A percentile compares a stretch with the other conserved stretches of the same genome.
Evolutionary conservation across 2,329 filamentous ascomycete species (phyloP).

Genomic region (Ophiocordyceps camponoti-floridani): DNA sequence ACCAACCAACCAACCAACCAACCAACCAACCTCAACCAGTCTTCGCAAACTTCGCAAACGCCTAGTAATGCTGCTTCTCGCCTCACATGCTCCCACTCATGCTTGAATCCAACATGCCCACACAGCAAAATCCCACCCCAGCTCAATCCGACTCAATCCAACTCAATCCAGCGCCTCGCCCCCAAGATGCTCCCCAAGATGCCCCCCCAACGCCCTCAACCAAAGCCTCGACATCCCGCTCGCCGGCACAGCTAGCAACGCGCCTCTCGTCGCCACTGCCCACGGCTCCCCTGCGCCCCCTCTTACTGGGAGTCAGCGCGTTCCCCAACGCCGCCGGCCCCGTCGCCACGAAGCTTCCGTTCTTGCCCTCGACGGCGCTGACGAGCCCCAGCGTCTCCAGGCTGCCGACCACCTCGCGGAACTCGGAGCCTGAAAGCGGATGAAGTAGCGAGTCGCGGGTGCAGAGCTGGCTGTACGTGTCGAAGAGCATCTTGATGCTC

Average conservation of each 20-base stretch:
- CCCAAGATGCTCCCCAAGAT: conserved; percentile 45
- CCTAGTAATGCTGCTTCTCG: too few relatives aligned
- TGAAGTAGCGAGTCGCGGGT: conserved; percentile 78
- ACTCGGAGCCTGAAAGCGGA: conserved; percentile 78
- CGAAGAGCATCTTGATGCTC: conserved; percentile 68
- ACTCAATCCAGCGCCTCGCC: conserved; percentile 37
- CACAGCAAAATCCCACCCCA: too few relatives aligned
- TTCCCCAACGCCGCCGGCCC: conserved; percentile 7
- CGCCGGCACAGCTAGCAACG: conserved; percentile 62
- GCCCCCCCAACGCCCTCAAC: conserved; percentile 42
- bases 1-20: too few relatives aligned
- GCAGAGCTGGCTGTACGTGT: conserved; percentile 68
- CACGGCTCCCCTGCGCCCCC: conserved; percentile 37
- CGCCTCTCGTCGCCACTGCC: conserved; percentile 53
- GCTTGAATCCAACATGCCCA: too few relatives aligned
- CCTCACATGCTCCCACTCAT: too few relatives aligned
- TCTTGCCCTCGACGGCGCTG: conserved; percentile 50
- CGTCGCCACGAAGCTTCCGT: conserved; percentile 39
- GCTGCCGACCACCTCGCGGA: conserved; percentile 79
- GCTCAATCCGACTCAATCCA: conserved; percentile 24
- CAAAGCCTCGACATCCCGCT: conserved; percentile 58
- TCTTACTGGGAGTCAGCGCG: conserved; percentile 53
- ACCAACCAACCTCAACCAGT: too few relatives aligned
- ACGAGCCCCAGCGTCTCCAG: conserved; percentile 77
- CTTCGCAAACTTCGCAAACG: too few relatives aligned